Conservation (phyloP, 371 early-diverging fungal species). For the Mucor plumbeus region DNA sequence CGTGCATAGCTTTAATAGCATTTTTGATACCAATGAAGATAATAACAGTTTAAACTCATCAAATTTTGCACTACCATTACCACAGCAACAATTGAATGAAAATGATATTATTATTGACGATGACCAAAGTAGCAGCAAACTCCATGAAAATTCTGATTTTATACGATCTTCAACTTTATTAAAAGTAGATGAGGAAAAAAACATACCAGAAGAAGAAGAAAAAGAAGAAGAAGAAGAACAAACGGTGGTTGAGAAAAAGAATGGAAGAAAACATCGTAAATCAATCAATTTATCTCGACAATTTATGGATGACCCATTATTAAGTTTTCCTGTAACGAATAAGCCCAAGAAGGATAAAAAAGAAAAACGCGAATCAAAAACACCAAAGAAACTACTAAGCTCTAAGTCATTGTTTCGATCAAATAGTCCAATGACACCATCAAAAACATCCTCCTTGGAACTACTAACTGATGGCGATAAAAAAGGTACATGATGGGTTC, state of each 20-base stretch:
- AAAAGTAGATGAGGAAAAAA: not conserved
- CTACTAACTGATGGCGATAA: not conserved
- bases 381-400: not conserved
- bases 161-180: not conserved
- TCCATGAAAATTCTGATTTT: not conserved
- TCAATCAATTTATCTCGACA: conserved; percentile 15
- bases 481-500: not conserved
- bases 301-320: conserved; percentile 21
- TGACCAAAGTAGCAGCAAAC: not conserved
- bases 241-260: not conserved
- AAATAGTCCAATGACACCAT: not conserved
- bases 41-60: conserved; percentile 13
- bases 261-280: conserved; percentile 4
- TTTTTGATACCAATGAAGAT: not conserved
- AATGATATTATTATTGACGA: not conserved
- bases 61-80: conserved; percentile 6
- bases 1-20: conserved; percentile 3
- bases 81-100: not conserved
- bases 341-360: conserved; percentile 20
- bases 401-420: not conserved
- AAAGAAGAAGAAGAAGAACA: conserved; percentile 4
- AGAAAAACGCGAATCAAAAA: not conserved
- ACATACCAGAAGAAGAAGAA: conserved; percentile 1
- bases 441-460: not conserved
- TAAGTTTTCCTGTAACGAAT: conserved; percentile 18